These are phyloP conservation scores for Conidiobolus incongruus DNA, from an alignment of 371 early-diverging fungal species.

Conservation along the genomic window DNA sequence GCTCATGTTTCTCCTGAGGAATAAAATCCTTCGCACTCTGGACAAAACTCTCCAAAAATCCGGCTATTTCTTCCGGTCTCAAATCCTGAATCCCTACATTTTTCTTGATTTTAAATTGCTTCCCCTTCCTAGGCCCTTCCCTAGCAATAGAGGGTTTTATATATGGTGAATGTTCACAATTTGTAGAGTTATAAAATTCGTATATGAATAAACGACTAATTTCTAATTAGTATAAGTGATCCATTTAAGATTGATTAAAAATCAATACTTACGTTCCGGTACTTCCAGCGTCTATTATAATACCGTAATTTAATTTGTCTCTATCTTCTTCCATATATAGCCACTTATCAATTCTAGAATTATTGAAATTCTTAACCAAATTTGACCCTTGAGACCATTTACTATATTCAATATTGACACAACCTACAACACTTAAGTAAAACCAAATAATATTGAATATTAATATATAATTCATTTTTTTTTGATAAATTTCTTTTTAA, in stretches of 20 bases:
- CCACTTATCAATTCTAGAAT: too few relatives aligned
- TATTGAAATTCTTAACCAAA: too few relatives aligned
- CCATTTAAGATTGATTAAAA: not conserved
- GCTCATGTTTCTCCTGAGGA: conserved; percentile 26
- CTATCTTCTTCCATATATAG: too few relatives aligned
- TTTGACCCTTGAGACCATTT: too few relatives aligned
- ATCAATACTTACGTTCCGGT: conserved; percentile 6
- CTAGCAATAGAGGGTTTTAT: not conserved
- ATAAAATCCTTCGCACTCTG: conserved; percentile 47
- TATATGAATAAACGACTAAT: conserved; percentile 4
- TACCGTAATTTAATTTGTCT: conserved; percentile 3
- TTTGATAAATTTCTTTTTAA: too few relatives aligned
- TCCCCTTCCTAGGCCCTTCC: not conserved
- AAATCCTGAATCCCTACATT: not conserved
- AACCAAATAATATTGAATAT: too few relatives aligned
- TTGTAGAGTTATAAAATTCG: not conserved
- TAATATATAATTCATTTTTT: too few relatives aligned
- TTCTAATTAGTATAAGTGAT: not conserved
- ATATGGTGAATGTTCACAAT: conserved; percentile 1
- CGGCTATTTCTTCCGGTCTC: conserved; percentile 21
- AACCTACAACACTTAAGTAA: too few relatives aligned
- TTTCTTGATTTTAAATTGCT: conserved; percentile 3
- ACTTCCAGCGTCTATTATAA: conserved; percentile 5
- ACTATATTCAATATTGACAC: too few relatives aligned
- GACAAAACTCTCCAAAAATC: conserved; percentile 38